Conservation (phyloP, 345 rosid species). For the Erodium maritimum region DNA sequence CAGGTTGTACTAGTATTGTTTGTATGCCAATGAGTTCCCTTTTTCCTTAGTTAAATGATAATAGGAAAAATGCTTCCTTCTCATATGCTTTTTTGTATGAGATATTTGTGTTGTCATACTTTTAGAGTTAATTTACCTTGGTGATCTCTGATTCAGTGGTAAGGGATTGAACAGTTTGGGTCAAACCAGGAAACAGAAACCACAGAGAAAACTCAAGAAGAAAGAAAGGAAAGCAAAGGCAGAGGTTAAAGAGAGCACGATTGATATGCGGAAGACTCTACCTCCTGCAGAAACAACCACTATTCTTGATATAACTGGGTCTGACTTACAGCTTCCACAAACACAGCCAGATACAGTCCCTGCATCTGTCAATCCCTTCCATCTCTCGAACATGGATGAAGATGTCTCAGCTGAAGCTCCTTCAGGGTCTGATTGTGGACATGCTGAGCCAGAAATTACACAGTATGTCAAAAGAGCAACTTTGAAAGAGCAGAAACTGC, state of each 20-base stretch:
- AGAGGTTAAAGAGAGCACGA: constrained; percentile 30
- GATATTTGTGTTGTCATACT: not conserved
- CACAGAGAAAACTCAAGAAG: constrained; percentile 74
- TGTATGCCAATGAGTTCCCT: not conserved
- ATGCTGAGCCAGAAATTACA: constrained; percentile 20
- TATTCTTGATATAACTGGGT: constrained; percentile 27
- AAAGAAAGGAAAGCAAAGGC: constrained; percentile 78
- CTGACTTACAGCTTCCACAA: constrained; percentile 31
- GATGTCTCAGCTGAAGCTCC: constrained; percentile 36
- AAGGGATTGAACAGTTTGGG: constrained; percentile 41
- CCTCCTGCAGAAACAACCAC: constrained; percentile 33
- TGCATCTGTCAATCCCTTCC: no score
- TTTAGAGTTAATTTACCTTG: not conserved
- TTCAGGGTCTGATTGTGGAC: constrained; percentile 21
- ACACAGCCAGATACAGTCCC: constrained; percentile 20
- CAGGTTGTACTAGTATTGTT: not conserved
- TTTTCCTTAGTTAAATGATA: no score
- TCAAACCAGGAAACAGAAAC: constrained; percentile 68
- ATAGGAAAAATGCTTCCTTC: not conserved
- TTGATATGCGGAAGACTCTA: constrained; percentile 31
- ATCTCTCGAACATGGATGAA: constrained; percentile 21
- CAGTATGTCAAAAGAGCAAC: constrained; percentile 22
- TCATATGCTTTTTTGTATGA: not conserved
- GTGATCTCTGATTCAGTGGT: constrained; percentile 4
- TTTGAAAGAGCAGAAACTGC: constrained; percentile 73